Conservation (phyloP, 2,329 filamentous ascomycete genomes). For the Arthrobotrys pseudoclavata region DNA sequence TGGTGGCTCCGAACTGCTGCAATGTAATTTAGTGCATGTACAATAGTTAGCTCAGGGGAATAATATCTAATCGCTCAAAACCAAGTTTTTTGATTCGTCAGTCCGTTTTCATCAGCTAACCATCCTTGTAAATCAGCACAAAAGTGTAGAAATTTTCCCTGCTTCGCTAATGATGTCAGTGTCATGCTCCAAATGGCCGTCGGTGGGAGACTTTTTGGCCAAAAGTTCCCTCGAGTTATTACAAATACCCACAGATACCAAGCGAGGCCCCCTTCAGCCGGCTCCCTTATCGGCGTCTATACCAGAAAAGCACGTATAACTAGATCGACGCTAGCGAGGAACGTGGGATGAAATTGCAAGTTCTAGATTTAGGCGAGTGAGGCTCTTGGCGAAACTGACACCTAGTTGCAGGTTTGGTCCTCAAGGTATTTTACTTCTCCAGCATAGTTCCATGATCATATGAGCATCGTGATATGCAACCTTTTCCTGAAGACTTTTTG, state of each 20-base stretch:
- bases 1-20: slow-evolving; percentile 10
- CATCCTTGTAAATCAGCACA: neutral
- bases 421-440: neutral
- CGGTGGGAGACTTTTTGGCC: neutral
- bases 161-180: neutral
- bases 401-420: neutral
- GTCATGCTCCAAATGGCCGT: neutral
- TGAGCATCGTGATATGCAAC: neutral
- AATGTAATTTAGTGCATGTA: slow-evolving; percentile 26
- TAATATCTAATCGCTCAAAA: slow-evolving; percentile 19
- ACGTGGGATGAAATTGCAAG: slow-evolving; percentile 24
- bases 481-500: neutral
- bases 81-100: neutral
- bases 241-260: slow-evolving; percentile 21
- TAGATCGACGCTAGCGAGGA: slow-evolving; percentile 21
- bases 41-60: slow-evolving; percentile 1
- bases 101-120: neutral
- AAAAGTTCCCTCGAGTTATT: neutral
- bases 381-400: slow-evolving; percentile 5
- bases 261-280: slow-evolving; percentile 17
- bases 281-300: slow-evolving; percentile 12
- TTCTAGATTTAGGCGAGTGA: slow-evolving; percentile 3
- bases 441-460: neutral
- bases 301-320: slow-evolving; percentile 11
- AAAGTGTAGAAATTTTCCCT: slow-evolving; percentile 10